A percentile compares a stretch with the other conserved stretches of the same genome.
phyloP scores from a whole-genome alignment of 78 protist genomes.

The Dictyostelium citrinum region DNA sequence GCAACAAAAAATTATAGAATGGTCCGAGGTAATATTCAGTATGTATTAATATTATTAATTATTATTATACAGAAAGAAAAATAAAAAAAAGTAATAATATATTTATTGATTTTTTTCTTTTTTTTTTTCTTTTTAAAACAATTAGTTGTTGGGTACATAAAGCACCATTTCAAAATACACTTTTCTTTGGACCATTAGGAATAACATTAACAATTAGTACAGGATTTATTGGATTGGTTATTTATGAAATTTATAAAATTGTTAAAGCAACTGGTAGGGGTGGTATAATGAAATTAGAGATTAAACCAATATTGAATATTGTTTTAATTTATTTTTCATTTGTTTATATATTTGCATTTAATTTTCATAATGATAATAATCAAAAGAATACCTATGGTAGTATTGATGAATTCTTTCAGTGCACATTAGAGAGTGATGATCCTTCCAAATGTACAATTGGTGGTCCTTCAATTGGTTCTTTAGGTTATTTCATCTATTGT shows the following conservation, averaged over 20 bases:
- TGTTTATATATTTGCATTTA: not conserved
- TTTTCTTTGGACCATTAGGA: slow-evolving; percentile 57
- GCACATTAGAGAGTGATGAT: not conserved
- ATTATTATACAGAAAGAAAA: no score
- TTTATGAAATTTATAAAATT: slow-evolving; percentile 43
- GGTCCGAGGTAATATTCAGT: not conserved
- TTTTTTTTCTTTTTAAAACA: not conserved
- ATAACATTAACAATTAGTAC: slow-evolving; percentile 5
- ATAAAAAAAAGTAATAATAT: no score
- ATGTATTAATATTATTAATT: no score
- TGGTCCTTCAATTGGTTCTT: slow-evolving; percentile 22
- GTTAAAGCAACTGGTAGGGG: not conserved
- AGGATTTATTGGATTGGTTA: not conserved
- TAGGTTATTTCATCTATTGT: slow-evolving; percentile 38
- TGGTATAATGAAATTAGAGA: slow-evolving; percentile 9
- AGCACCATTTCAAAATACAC: not conserved
- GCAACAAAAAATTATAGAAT: not conserved
- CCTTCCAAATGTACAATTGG: not conserved
- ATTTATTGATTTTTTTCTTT: not conserved
- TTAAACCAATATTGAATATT: slow-evolving; percentile 42
- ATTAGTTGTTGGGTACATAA: slow-evolving; percentile 44
- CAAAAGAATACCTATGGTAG: not conserved
- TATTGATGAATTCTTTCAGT: not conserved
- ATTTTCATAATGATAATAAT: slow-evolving; percentile 1
- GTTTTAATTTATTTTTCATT: slow-evolving; percentile 50